phyloP scores from a whole-genome alignment of 2,329 filamentous ascomycete species.

The Aspergillus fumigatus region DNA sequence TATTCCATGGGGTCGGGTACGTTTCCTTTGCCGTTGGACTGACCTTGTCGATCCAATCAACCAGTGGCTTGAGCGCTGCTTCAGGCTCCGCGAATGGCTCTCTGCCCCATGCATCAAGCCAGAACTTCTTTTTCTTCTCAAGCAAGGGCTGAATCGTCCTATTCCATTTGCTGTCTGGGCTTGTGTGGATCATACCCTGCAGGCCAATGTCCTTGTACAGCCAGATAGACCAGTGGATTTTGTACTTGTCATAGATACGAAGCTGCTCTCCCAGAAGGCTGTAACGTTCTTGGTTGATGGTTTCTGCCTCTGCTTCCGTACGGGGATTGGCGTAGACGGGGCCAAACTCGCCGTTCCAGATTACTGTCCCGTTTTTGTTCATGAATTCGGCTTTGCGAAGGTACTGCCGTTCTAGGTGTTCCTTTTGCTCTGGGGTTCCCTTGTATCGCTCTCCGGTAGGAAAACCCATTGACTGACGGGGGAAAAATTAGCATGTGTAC shows the following conservation, averaged over 20 bases:
- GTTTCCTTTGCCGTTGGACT: conserved; percentile 37
- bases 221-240: conserved; percentile 58
- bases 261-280: conserved; percentile 47
- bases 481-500: background rate
- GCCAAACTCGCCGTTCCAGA: conserved; percentile 54
- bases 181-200: conserved; percentile 53
- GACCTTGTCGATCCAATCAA: conserved; percentile 43
- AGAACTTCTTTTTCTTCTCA: conserved; percentile 51
- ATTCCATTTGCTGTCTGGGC: conserved; percentile 47
- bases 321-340: conserved; percentile 36
- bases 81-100: conserved; percentile 41
- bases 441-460: conserved; percentile 38
- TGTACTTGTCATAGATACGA: conserved; percentile 48
- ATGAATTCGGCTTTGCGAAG: conserved; percentile 48
- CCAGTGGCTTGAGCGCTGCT: conserved; percentile 41
- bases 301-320: conserved; percentile 28
- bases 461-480: conserved; percentile 37
- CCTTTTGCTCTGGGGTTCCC: conserved; percentile 40
- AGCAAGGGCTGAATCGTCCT: conserved; percentile 49
- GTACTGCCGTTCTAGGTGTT: conserved; percentile 39
- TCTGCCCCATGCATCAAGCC: conserved; percentile 54
- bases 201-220: conserved; percentile 56
- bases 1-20: conserved; percentile 49
- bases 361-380: conserved; percentile 37
- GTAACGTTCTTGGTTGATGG: conserved; percentile 43